Evolutionary conservation across 352 stramenopile species (phyloP).

Genomic region (Elongisporangium prolatum): DNA sequence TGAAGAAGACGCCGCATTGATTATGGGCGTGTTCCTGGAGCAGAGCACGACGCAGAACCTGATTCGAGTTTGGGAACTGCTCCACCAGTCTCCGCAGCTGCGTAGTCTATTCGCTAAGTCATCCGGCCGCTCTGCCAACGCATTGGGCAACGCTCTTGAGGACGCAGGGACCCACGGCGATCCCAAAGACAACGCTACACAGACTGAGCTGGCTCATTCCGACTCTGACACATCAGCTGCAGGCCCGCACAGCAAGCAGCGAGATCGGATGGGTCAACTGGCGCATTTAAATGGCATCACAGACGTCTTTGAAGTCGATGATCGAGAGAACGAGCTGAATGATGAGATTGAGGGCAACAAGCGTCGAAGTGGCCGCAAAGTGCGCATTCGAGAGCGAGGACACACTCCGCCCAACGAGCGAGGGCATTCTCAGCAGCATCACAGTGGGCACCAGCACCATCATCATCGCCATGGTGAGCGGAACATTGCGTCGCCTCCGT

Average conservation of each 20-base stretch:
- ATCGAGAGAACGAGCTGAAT: slow-evolving; percentile 11
- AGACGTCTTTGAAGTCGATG: slow-evolving; percentile 41
- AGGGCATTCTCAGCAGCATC: too few species aligned
- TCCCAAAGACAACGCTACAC: neutral
- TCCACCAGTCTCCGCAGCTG: slow-evolving; percentile 45
- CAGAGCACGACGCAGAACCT: slow-evolving; percentile 42
- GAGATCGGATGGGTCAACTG: slow-evolving; percentile 18
- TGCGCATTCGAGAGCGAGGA: slow-evolving; percentile 5
- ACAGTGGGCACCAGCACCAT: slow-evolving; percentile 2
- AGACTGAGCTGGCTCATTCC: slow-evolving; percentile 2
- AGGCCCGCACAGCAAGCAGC: slow-evolving; percentile 7
- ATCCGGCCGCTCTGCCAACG: neutral
- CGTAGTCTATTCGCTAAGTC: slow-evolving; percentile 20
- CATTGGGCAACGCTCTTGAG: slow-evolving; percentile 1
- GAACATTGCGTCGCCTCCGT: slow-evolving; percentile 1
- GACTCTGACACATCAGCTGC: neutral
- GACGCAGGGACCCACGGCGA: neutral
- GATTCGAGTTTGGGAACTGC: slow-evolving; percentile 38
- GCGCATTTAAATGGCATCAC: slow-evolving; percentile 48
- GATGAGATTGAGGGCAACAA: slow-evolving; percentile 13
- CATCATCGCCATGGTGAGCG: slow-evolving; percentile 5
- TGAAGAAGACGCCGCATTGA: slow-evolving; percentile 36
- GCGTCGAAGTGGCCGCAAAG: slow-evolving; percentile 8
- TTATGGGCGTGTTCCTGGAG: slow-evolving; percentile 45
- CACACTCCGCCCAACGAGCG: neutral